A percentile compares a stretch with the other conserved stretches of the same genome.
These are phyloP conservation scores for Abrus pulchellus DNA, from an alignment of 306 rosid genomes.

Conservation along the genomic window DNA sequence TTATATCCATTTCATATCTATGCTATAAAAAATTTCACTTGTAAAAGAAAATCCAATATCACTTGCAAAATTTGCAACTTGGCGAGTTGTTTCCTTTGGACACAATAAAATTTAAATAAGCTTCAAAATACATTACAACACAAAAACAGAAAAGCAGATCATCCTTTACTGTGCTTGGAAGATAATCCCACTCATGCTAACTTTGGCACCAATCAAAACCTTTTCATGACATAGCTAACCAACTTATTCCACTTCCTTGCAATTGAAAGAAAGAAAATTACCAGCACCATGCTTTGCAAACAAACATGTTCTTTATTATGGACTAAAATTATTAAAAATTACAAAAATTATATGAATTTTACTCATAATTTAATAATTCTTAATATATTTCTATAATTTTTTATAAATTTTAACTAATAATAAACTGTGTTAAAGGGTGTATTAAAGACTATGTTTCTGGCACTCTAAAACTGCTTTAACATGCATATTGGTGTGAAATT, in stretches of 20 bases:
- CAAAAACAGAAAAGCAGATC: not conserved
- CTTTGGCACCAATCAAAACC: conserved; percentile 1
- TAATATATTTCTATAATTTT: too few species aligned
- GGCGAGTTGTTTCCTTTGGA: conserved; percentile 3
- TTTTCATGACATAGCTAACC: not conserved
- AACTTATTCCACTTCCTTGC: not conserved
- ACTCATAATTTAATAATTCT: too few species aligned
- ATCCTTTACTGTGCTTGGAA: conserved; percentile 45
- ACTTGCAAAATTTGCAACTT: not conserved
- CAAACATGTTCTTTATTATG: too few species aligned
- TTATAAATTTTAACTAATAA: too few species aligned
- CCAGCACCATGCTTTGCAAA: too few species aligned
- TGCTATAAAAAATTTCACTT: not conserved
- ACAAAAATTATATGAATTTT: too few species aligned
- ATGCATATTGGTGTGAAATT: not conserved
- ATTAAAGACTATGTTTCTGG: too few species aligned
- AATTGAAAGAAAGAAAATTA: not conserved
- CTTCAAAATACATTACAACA: not conserved
- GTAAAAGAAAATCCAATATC: not conserved
- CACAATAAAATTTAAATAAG: not conserved
- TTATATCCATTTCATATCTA: too few species aligned
- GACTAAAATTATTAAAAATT: too few species aligned
- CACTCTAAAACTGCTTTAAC: not conserved
- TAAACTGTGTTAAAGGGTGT: too few species aligned
- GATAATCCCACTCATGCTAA: conserved; percentile 15